Conservation (phyloP, 192 early-diverging fungal genomes). For the Kickxella alabastrina region DNA sequence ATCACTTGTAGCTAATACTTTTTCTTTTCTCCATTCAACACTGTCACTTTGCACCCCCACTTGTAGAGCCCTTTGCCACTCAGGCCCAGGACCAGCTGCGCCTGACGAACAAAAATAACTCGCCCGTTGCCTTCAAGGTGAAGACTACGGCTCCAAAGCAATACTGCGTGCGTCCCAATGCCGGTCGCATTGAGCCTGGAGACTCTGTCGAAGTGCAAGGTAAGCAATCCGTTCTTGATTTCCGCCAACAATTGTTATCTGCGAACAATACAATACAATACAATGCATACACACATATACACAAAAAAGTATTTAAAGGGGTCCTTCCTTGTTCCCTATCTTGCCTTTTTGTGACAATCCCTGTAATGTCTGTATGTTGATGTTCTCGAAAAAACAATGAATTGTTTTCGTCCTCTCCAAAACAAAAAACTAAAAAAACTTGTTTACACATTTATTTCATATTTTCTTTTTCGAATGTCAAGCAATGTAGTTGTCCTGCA, state of each 20-base stretch:
- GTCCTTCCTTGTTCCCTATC: too few species aligned
- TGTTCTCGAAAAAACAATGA: too few species aligned
- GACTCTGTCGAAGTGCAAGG: conserved; percentile 69
- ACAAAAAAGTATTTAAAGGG: too few species aligned
- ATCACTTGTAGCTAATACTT: conserved; percentile 2
- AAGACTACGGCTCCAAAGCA: conserved; percentile 98
- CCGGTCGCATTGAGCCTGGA: conserved; percentile 72
- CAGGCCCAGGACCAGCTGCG: conserved; percentile 55
- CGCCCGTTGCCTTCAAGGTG: conserved; percentile 91
- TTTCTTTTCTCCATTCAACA: too few species aligned
- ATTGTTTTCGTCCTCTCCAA: too few species aligned
- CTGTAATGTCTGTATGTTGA: too few species aligned
- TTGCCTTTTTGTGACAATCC: too few species aligned
- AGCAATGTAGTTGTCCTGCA: conserved; percentile 83
- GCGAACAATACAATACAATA: too few species aligned
- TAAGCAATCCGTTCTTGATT: conserved; percentile 32
- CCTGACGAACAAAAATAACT: conserved; percentile 61
- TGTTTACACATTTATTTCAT: neutral
- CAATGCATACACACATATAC: too few species aligned
- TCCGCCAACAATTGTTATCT: too few species aligned
- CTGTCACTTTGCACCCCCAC: neutral
- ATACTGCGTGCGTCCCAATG: conserved; percentile 94
- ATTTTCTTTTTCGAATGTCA: too few species aligned
- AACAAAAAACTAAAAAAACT: too few species aligned
- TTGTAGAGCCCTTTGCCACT: conserved; percentile 61